These are phyloP conservation scores for Phlebiopsis flavidoalba DNA, from an alignment of 768 basidiomycete genomes.

Conservation along the genomic window DNA sequence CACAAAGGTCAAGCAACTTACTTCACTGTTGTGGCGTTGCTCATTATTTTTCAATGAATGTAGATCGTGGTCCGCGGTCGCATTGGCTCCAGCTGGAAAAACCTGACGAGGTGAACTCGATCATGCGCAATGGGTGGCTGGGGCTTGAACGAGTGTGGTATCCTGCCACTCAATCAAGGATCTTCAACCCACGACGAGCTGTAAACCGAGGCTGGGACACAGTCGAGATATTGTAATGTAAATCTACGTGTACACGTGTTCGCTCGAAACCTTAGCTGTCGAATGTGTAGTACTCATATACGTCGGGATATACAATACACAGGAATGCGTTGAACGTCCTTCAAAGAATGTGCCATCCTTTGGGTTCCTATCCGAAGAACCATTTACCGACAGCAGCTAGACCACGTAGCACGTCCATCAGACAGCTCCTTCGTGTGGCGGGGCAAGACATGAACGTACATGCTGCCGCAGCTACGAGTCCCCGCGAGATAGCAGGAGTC, in stretches of 20 bases:
- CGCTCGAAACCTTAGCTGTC: too few species aligned
- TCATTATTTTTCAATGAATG: neutral
- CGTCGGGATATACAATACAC: too few species aligned
- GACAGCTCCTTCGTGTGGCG: neutral
- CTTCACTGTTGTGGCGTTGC: neutral
- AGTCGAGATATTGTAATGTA: too few species aligned
- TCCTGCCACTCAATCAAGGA: neutral
- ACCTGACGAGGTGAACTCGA: constrained; percentile 45
- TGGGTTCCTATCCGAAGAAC: too few species aligned
- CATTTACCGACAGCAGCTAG: too few species aligned
- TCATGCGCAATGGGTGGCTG: constrained; percentile 56
- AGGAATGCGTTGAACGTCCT: too few species aligned
- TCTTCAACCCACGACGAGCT: neutral
- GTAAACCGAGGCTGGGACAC: neutral
- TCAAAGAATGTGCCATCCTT: too few species aligned
- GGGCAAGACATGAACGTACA: neutral
- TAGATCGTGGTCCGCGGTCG: constrained; percentile 47
- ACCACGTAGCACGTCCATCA: too few species aligned
- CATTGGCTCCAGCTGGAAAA: constrained; percentile 71
- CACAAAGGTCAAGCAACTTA: constrained; percentile 24
- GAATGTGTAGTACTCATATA: too few species aligned
- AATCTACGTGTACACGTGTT: too few species aligned
- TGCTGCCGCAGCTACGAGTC: neutral
- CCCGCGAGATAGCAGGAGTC: neutral
- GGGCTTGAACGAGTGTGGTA: constrained; percentile 9